Percentiles rank a stretch among this genome's conserved stretches.
Conservation (phyloP, 768 basidiomycete genomes). For the Amanita exitialis region DNA sequence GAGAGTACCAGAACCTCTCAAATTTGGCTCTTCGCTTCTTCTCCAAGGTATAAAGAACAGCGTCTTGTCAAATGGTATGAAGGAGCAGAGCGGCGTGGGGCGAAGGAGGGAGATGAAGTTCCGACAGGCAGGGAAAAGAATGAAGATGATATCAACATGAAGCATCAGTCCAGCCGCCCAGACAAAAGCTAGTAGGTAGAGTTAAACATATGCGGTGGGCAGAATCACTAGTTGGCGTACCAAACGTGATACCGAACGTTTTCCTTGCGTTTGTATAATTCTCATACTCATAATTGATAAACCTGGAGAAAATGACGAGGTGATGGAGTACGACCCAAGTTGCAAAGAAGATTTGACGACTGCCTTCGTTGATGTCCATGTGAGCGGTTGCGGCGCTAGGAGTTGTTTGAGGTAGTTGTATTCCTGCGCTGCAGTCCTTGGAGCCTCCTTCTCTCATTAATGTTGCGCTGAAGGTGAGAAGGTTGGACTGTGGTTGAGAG, state of each 20-base stretch:
- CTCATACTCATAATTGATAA: slow-evolving; percentile 70
- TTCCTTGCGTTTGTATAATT: slow-evolving; percentile 57
- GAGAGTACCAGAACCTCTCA: slow-evolving; percentile 84
- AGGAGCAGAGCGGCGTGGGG: slow-evolving; percentile 70
- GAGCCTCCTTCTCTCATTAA: slow-evolving; percentile 73
- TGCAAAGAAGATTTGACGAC: slow-evolving; percentile 66
- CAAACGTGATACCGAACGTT: slow-evolving; percentile 67
- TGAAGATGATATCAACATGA: slow-evolving; percentile 87
- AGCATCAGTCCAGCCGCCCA: slow-evolving; percentile 83
- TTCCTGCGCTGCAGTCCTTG: slow-evolving; percentile 74
- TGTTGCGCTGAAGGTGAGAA: slow-evolving; percentile 69
- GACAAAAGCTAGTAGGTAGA: slow-evolving; percentile 60
- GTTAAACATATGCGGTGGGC: slow-evolving; percentile 22
- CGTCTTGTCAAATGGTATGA: slow-evolving; percentile 90
- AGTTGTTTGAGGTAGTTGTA: slow-evolving; percentile 21
- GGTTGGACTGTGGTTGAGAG: slow-evolving; percentile 22
- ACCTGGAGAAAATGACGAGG: slow-evolving; percentile 68
- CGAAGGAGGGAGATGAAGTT: slow-evolving; percentile 89
- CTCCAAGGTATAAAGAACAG: slow-evolving; percentile 73
- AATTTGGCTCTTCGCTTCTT: slow-evolving; percentile 71
- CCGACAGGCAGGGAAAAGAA: slow-evolving; percentile 90
- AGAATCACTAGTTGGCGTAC: slow-evolving; percentile 32
- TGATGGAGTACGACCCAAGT: slow-evolving; percentile 79
- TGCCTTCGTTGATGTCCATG: slow-evolving; percentile 74
- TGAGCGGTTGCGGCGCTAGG: slow-evolving; percentile 25